phyloP scores from a whole-genome alignment of 306 rosid genomes.

The Luffa aegyptiaca region DNA sequence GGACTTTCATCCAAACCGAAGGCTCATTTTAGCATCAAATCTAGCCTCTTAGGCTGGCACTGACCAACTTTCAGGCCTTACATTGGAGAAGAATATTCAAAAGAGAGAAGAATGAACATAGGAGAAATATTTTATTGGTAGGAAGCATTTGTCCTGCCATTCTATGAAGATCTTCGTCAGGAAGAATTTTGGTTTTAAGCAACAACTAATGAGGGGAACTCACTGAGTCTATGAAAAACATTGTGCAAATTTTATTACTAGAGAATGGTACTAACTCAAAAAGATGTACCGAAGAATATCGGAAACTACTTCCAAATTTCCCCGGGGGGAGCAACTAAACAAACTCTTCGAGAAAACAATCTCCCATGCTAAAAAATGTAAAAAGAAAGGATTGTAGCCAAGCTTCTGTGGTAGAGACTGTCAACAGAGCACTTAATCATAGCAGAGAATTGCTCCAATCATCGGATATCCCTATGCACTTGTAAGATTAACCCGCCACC shows the following conservation, averaged over 20 bases:
- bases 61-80: not conserved
- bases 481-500: not conserved
- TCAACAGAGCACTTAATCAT: not conserved
- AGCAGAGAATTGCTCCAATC: not conserved
- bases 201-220: not conserved
- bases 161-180: not conserved
- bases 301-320: not conserved
- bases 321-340: not conserved
- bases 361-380: not conserved
- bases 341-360: not conserved
- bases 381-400: not conserved
- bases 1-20: not conserved
- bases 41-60: not conserved
- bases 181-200: not conserved
- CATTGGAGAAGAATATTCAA: not conserved
- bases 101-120: not conserved
- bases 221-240: not conserved
- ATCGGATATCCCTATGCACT: not conserved
- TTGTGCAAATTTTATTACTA: not conserved
- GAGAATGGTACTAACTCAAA: not conserved
- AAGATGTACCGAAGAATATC: not conserved
- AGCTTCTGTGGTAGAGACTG: not conserved
- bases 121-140: not conserved
- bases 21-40: not conserved
- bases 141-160: not conserved